These are phyloP conservation scores for Solanum tacnaense DNA, from an alignment of 257 asterid genomes.

Conservation along the genomic window DNA sequence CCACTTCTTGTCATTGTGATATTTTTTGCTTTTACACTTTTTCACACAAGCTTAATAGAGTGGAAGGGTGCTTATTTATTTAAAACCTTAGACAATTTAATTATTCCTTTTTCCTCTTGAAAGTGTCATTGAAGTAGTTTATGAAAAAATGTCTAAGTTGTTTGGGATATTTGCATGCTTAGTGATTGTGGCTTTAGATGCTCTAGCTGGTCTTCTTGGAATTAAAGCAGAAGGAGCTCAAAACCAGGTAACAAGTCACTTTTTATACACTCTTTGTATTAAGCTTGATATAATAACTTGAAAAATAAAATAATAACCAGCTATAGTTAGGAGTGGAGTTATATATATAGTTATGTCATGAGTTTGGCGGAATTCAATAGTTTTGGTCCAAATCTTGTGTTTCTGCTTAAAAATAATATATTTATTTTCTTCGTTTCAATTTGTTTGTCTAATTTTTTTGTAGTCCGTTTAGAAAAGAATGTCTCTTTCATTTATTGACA, in stretches of 20 bases:
- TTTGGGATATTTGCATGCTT: slow-evolving; percentile 52
- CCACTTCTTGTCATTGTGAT: background rate
- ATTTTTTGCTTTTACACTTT: background rate
- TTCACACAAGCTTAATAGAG: background rate
- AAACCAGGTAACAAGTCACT: slow-evolving; percentile 33
- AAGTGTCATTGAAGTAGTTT: background rate
- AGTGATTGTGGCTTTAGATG: slow-evolving; percentile 62
- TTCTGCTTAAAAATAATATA: background rate
- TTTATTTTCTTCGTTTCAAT: too few relatives aligned
- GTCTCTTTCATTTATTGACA: background rate
- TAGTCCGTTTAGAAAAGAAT: background rate
- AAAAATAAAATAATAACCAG: background rate
- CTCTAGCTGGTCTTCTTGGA: slow-evolving; percentile 62
- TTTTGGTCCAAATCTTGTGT: background rate
- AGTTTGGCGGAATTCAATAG: too few relatives aligned
- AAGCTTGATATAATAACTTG: background rate
- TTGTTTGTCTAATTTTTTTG: too few relatives aligned
- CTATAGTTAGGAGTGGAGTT: background rate
- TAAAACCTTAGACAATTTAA: background rate
- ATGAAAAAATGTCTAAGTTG: slow-evolving; percentile 35
- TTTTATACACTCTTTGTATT: background rate
- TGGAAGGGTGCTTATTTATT: background rate
- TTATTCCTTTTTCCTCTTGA: background rate
- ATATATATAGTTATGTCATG: background rate
- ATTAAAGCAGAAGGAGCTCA: slow-evolving; percentile 77